A percentile compares a stretch with the other conserved stretches of the same genome.
phyloP scores from a whole-genome alignment of 768 basidiomycete genomes.

The Stropharia rugosoannulata region DNA sequence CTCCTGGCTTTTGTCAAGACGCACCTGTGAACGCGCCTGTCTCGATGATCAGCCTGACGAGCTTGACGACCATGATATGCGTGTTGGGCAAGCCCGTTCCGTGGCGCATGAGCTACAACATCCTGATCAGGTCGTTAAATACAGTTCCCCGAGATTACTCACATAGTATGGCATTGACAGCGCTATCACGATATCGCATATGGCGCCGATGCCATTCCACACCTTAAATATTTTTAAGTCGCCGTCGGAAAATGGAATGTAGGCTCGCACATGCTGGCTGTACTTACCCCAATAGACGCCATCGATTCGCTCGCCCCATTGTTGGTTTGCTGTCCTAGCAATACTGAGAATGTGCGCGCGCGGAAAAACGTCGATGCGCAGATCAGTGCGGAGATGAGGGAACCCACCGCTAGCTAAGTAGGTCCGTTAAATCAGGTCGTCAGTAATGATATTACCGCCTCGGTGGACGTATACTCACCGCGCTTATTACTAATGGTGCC shows the following conservation, averaged over 20 bases:
- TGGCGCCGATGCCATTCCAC: slow-evolving; percentile 28
- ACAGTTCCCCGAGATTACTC: slow-evolving; percentile 1
- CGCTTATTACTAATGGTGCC: slow-evolving; percentile 18
- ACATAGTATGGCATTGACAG: slow-evolving; percentile 31
- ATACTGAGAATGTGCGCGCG: slow-evolving; percentile 16
- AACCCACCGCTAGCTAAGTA: slow-evolving; percentile 19
- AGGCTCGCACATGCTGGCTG: not conserved
- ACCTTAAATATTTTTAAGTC: slow-evolving; percentile 14
- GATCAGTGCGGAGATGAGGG: slow-evolving; percentile 19
- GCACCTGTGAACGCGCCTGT: slow-evolving; percentile 29
- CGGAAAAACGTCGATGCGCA: slow-evolving; percentile 22
- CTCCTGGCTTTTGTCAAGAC: not conserved
- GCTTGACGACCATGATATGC: slow-evolving; percentile 25
- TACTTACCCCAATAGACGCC: slow-evolving; percentile 25
- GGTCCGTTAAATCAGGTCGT: not conserved
- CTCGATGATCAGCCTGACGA: slow-evolving; percentile 27
- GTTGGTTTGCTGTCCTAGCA: slow-evolving; percentile 12
- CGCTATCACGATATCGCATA: slow-evolving; percentile 30
- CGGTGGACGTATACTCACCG: slow-evolving; percentile 12
- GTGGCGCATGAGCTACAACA: slow-evolving; percentile 23
- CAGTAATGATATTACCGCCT: not conserved
- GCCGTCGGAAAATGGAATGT: not conserved
- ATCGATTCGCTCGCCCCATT: slow-evolving; percentile 3
- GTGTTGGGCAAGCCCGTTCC: slow-evolving; percentile 26
- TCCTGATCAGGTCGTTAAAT: not conserved